These are phyloP conservation scores for Phytopythium vexans DNA, from an alignment of 352 stramenopile species.

Conservation along the genomic window DNA sequence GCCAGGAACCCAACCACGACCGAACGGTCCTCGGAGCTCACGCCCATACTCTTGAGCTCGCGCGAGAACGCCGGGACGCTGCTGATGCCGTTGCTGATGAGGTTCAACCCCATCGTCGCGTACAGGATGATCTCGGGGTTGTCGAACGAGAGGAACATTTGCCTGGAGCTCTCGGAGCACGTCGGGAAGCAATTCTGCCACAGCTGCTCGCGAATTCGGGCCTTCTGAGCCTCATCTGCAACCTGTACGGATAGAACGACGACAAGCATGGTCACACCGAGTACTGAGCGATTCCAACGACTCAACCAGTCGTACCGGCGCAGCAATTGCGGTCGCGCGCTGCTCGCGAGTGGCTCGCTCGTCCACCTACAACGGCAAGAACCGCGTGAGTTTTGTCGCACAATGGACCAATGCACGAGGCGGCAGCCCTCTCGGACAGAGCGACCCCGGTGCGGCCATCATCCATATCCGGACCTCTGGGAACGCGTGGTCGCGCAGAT, in stretches of 20 bases:
- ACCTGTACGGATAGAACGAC: constrained; percentile 13
- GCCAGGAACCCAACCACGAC: constrained; percentile 78
- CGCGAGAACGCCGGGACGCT: constrained; percentile 78
- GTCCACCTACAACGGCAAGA: constrained; percentile 1
- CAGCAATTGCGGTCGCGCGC: background rate
- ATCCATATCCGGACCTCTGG: constrained; percentile 13
- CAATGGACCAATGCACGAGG: background rate
- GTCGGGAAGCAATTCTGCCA: constrained; percentile 82
- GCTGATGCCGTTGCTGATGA: constrained; percentile 84
- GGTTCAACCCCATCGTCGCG: constrained; percentile 75
- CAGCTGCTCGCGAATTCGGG: constrained; percentile 62
- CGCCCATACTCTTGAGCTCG: constrained; percentile 74
- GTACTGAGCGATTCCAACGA: background rate
- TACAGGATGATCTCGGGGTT: constrained; percentile 77
- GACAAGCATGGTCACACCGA: background rate
- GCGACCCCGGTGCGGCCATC: constrained; percentile 1
- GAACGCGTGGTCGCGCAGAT: constrained; percentile 24
- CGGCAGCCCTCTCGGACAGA: background rate
- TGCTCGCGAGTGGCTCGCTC: constrained; percentile 7
- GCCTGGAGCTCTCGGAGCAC: constrained; percentile 62
- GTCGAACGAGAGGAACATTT: constrained; percentile 74
- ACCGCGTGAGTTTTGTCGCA: background rate
- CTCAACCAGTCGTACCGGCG: background rate
- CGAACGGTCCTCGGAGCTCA: constrained; percentile 66
- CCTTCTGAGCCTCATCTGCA: constrained; percentile 35